Conservation (phyloP, 106 monocot genomes). For the Xerophyta viscosa region DNA sequence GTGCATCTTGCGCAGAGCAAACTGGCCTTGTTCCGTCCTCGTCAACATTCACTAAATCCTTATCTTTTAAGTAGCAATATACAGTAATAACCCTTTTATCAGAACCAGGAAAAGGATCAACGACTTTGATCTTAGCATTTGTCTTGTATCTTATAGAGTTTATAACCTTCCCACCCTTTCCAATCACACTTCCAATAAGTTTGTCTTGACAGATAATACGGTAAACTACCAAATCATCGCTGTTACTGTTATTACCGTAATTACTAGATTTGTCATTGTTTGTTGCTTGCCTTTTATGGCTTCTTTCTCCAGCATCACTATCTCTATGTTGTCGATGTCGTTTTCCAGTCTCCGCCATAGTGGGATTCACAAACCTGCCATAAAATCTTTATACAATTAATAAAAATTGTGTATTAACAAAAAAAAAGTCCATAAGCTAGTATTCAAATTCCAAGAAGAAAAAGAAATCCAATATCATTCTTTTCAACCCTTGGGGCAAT, state of each 20-base stretch:
- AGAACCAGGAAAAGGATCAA: slow-evolving; percentile 76
- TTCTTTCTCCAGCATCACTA: slow-evolving; percentile 23
- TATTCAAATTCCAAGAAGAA: no score
- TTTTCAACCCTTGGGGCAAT: no score
- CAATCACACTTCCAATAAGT: slow-evolving; percentile 87
- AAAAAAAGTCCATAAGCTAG: no score
- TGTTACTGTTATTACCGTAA: no score
- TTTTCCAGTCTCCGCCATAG: slow-evolving; percentile 64
- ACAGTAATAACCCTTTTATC: slow-evolving; percentile 63
- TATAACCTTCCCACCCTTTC: slow-evolving; percentile 93
- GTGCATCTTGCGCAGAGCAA: slow-evolving; percentile 71
- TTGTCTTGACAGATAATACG: slow-evolving; percentile 67
- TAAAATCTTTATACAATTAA: no score
- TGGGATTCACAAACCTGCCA: no score
- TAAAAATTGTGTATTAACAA: no score
- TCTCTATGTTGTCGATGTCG: slow-evolving; percentile 26
- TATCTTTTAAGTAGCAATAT: slow-evolving; percentile 63
- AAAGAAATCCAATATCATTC: no score
- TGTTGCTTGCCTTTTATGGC: slow-evolving; percentile 19
- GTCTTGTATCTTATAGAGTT: slow-evolving; percentile 83
- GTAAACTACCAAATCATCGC: slow-evolving; percentile 63
- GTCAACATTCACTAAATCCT: slow-evolving; percentile 28
- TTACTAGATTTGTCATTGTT: slow-evolving; percentile 29
- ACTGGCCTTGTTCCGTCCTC: slow-evolving; percentile 31
- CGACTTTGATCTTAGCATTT: slow-evolving; percentile 64